Evolutionary conservation across 192 early-diverging fungal genomes (phyloP), one percentile per base, ranked within the genome.

Genomic region (Backusella parvicylindrica): DNA sequence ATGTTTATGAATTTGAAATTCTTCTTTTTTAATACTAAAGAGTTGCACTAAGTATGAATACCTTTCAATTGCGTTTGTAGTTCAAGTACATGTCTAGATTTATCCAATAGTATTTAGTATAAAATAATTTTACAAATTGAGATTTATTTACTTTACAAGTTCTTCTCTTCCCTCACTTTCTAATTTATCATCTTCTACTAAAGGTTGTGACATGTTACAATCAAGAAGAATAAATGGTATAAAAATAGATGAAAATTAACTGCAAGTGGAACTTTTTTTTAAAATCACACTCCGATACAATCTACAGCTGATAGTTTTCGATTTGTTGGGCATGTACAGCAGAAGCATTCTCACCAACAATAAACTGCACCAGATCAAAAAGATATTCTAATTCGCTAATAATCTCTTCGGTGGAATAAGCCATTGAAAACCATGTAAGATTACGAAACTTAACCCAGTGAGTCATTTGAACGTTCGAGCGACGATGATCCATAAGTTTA

Each of bases 331-430:
- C 70, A 67, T 71, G n/a, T 30, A 63, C 8, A 15, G 70, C 64
- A 72, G 41, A 77, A 37, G 64, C 73, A 13, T 64, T 50, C 30
- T 84, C 76, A 7, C 82, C 82, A n/a, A 78, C 77, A 31, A 84
- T 75, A 26, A 73, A 72, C 18, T 68, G 63, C 31, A 82, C 73
- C 6, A 84, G 74, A 3, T 74, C n/a, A 8, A 60, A 66, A 16
- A 84, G 67, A 40, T 84, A 64, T 30, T 84, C 83, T 9, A 84
- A 63, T 35, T 84, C 81, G 15, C 70, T 72, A 53, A 84, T 84
- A 32, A 82, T 79, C 35, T 84, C 83, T 38, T 84, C 77, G 2
- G 78, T 79, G 12, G 70, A 73, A 18, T 71, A 76, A 7, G 81
- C 72, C 40, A 75, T 74, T 15, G 83, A 81, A 71, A 79, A 84